A percentile compares a stretch with the other conserved stretches of the same genome.
These are phyloP conservation scores for Aristolochia californica DNA, from an alignment of 164 flowering plant species.

Conservation along the genomic window DNA sequence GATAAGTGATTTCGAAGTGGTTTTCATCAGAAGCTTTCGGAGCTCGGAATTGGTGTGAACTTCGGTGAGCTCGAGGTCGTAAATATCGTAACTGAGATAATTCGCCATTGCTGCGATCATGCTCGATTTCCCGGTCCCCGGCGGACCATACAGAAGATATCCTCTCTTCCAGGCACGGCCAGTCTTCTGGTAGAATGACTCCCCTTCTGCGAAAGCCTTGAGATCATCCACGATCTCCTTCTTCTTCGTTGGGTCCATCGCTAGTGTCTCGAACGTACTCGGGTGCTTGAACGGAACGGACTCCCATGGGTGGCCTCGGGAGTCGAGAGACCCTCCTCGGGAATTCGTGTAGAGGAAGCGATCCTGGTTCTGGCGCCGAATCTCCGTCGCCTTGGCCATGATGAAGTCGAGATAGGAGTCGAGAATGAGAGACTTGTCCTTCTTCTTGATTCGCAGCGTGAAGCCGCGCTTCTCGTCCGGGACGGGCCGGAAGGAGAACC, in stretches of 20 bases:
- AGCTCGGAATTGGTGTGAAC: conserved; percentile 66
- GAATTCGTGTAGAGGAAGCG: conserved; percentile 64
- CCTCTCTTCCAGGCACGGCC: conserved; percentile 89
- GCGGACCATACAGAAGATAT: conserved; percentile 67
- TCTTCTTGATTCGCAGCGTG: conserved; percentile 49
- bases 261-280: conserved; percentile 68
- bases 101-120: conserved; percentile 92
- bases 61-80: conserved; percentile 69
- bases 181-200: conserved; percentile 44
- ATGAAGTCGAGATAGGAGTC: conserved; percentile 51
- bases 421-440: conserved; percentile 40
- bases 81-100: conserved; percentile 55
- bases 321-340: conserved; percentile 56
- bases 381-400: conserved; percentile 46
- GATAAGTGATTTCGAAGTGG: conserved; percentile 65
- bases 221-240: conserved; percentile 52
- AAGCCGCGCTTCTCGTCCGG: conserved; percentile 79
- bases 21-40: conserved; percentile 61
- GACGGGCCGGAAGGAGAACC: conserved; percentile 61
- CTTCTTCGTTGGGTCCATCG: conserved; percentile 61
- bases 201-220: conserved; percentile 42
- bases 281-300: conserved; percentile 82
- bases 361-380: conserved; percentile 53
- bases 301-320: conserved; percentile 77
- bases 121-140: conserved; percentile 80